These are phyloP conservation scores for Microbotryum intermedium DNA, from an alignment of 1,284 basidiomycete species.

Conservation along the genomic window DNA sequence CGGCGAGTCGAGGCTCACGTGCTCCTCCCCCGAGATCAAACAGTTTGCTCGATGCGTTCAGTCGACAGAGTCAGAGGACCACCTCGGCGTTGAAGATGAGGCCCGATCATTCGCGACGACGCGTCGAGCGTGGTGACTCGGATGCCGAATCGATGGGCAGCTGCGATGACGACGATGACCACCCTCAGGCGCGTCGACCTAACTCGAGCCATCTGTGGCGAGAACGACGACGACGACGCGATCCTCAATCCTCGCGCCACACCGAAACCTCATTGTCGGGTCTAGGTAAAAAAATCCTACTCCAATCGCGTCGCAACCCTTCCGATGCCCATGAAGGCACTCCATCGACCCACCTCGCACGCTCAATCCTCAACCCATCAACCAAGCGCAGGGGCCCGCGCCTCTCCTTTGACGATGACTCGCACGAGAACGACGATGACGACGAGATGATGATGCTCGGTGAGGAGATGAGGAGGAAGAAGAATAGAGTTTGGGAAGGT, in stretches of 20 bases:
- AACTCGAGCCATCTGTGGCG: not conserved
- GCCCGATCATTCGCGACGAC: not conserved
- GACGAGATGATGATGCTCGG: constrained; percentile 1
- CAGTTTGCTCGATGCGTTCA: not conserved
- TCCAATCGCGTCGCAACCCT: not conserved
- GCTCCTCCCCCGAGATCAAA: too few relatives aligned
- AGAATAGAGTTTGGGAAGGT: not conserved
- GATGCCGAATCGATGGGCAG: too few relatives aligned
- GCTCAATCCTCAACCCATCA: constrained; percentile 1
- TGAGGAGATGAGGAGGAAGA: not conserved
- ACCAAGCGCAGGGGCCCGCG: not conserved
- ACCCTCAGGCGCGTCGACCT: not conserved
- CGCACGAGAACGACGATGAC: not conserved
- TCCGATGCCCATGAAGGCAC: not conserved
- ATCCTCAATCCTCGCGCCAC: not conserved
- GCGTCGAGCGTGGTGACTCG: too few relatives aligned
- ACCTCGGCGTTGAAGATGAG: not conserved
- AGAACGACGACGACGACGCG: not conserved
- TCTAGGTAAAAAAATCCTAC: not conserved
- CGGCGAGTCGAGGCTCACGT: not conserved
- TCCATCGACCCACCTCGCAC: not conserved
- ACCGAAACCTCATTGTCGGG: not conserved
- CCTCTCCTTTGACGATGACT: constrained; percentile 1
- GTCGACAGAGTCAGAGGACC: not conserved
- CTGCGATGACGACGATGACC: too few relatives aligned